Evolutionary conservation across 306 rosid genomes (phyloP).

Genomic region (Carpinus viminea): DNA sequence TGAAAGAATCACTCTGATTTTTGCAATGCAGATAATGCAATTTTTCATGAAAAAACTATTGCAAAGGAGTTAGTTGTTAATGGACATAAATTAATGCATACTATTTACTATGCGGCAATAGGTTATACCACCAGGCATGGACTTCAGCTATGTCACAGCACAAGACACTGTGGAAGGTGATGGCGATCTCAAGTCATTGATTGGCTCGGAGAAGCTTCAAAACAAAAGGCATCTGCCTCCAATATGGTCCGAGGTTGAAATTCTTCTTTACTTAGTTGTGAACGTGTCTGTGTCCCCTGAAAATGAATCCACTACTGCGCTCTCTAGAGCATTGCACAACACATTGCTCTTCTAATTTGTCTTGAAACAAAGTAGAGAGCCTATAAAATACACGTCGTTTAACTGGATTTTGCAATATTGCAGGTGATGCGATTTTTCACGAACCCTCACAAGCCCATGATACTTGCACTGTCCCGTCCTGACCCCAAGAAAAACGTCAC

Average conservation of each 20-base stretch:
- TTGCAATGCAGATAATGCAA: no score
- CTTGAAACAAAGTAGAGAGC: no score
- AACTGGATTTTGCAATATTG: constrained; percentile 17
- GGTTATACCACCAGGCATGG: constrained; percentile 91
- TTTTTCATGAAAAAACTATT: no score
- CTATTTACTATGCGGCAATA: constrained; percentile 20
- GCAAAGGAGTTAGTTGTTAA: no score
- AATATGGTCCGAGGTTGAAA: constrained; percentile 75
- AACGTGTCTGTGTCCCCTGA: neutral
- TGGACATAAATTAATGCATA: neutral
- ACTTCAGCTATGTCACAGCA: constrained; percentile 68
- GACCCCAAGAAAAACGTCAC: constrained; percentile 89
- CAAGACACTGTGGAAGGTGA: constrained; percentile 61
- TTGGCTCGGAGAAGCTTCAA: constrained; percentile 64
- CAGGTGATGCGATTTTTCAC: constrained; percentile 82
- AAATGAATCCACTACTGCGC: neutral
- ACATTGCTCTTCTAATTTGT: no score
- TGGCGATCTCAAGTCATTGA: constrained; percentile 69
- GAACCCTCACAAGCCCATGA: constrained; percentile 87
- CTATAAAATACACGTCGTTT: no score
- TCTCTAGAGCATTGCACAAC: neutral
- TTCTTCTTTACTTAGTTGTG: constrained; percentile 14
- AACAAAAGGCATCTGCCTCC: constrained; percentile 62
- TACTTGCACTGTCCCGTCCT: constrained; percentile 87
- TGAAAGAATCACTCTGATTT: neutral